Conservation (phyloP, 345 rosid genomes). For the Salix koriyanagi region DNA sequence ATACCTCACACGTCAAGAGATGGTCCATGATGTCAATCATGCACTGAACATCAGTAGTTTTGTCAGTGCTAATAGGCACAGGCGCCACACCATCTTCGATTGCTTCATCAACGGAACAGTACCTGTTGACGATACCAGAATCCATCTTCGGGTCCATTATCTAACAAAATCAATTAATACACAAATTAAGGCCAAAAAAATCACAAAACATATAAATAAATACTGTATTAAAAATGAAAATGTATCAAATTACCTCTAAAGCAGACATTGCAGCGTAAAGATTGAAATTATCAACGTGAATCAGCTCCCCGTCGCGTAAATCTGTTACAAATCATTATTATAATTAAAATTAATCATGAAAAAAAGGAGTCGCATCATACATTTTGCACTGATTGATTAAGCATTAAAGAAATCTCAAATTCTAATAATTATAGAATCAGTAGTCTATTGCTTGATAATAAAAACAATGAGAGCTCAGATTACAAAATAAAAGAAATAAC, state of each 20-base stretch:
- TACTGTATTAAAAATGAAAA: neutral
- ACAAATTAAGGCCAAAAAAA: neutral
- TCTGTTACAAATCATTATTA: constrained; percentile 30
- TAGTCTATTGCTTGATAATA: neutral
- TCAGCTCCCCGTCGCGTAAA: constrained; percentile 76
- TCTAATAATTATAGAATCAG: neutral
- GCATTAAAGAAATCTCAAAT: neutral
- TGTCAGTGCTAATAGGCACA: constrained; percentile 61
- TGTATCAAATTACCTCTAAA: constrained; percentile 59
- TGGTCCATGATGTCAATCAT: constrained; percentile 91
- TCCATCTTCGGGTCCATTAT: constrained; percentile 99
- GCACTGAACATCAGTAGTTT: constrained; percentile 63
- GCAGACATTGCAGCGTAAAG: constrained; percentile 99
- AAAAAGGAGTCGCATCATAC: neutral
- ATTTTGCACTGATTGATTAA: neutral
- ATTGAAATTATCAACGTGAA: constrained; percentile 86
- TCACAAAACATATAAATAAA: neutral
- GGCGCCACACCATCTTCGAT: constrained; percentile 86
- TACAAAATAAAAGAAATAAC: neutral
- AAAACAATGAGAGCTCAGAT: neutral
- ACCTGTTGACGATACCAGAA: constrained; percentile 75
- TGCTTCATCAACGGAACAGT: constrained; percentile 89
- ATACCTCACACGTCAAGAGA: constrained; percentile 93
- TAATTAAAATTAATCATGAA: neutral
- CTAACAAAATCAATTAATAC: constrained; percentile 32